Evolutionary conservation across 2,329 filamentous ascomycete species (phyloP), one percentile per base, ranked within the genome.

Genomic region (Penicillium sp.): DNA sequence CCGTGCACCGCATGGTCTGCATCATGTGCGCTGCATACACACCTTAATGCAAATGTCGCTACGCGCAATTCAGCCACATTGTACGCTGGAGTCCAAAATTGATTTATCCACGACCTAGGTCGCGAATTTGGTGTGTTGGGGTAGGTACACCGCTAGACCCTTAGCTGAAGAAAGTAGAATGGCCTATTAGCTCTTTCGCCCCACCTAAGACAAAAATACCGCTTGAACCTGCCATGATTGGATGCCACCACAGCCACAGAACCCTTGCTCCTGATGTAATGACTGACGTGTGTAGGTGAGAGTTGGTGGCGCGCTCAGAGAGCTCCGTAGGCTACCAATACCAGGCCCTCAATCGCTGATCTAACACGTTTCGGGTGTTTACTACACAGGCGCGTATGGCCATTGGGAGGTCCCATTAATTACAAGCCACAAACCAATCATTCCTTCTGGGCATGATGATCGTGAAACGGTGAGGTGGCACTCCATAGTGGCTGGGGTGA

Each of bases 381-480:
- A 27, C 29, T 10, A 27, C 9, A 2, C 21, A 39, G 22, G 48
- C 48, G 48, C 48, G 8, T 49, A 19, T 8, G 5, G 22, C 24
- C 8, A 50, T 39, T 50, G 33, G 22, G 19, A 50, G 9, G 22
- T 16, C 22, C 22, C 22, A 41, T 14, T 16, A 24, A 41, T 21
- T 21, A 29, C 21, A 41, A 35, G 22, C 33, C 19, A 41, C 16
- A 39, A 35, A 41, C 48, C 48, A 50, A 50, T 50, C 48, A 50
- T 39, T 21, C 24, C n/a, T 24, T 21, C 37, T 16, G 33, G 29
- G 31, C 8, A 50, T 41, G 48, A 41, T 24, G 33, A 50, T 50
- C 26, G 48, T 50, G 48, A 50, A 50, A 50, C 48, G 26, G 24
- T 50, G 48, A 50, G 37, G 48, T 50, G 48, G 48, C 48, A 41